Percentiles rank a stretch among this genome's conserved stretches.
Evolutionary conservation across 2,329 filamentous ascomycete genomes (phyloP).

Genomic region (Westerdykella sp.): DNA sequence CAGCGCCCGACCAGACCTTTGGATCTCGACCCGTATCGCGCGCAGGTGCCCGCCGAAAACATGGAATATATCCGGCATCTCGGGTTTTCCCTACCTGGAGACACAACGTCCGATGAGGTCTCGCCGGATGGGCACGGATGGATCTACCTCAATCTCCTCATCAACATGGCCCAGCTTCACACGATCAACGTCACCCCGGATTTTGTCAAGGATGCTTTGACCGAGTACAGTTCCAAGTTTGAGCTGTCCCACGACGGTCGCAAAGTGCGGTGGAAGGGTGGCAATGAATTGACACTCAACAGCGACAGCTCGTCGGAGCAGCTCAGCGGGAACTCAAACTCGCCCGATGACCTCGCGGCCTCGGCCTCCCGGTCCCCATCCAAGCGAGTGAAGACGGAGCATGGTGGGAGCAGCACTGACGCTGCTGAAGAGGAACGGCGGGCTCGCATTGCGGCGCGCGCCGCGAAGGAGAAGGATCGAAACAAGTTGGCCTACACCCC

Average conservation of each 20-base stretch:
- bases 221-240: conserved; percentile 65
- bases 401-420: conserved; percentile 16
- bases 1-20: conserved; percentile 71
- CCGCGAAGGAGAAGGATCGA: conserved; percentile 18
- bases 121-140: conserved; percentile 65
- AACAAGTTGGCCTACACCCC: conserved; percentile 43
- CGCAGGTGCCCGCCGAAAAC: conserved; percentile 69
- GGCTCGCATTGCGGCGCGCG: conserved; percentile 13
- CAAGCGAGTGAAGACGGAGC: conserved; percentile 19
- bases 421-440: conserved; percentile 13
- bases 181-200: conserved; percentile 75
- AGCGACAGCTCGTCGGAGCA: conserved; percentile 50
- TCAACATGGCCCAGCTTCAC: conserved; percentile 77
- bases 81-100: conserved; percentile 55
- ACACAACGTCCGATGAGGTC: conserved; percentile 46
- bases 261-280: conserved; percentile 74
- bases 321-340: conserved; percentile 43
- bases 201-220: conserved; percentile 67
- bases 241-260: conserved; percentile 71
- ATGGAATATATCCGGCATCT: conserved; percentile 73
- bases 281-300: conserved; percentile 56
- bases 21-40: conserved; percentile 72
- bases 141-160: conserved; percentile 75
- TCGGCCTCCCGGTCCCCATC: conserved; percentile 17
- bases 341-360: conserved; percentile 25